A percentile compares a stretch with the other conserved stretches of the same genome.
These are phyloP conservation scores for Rhizopogon vulgaris DNA, from an alignment of 768 basidiomycete species.

Conservation along the genomic window DNA sequence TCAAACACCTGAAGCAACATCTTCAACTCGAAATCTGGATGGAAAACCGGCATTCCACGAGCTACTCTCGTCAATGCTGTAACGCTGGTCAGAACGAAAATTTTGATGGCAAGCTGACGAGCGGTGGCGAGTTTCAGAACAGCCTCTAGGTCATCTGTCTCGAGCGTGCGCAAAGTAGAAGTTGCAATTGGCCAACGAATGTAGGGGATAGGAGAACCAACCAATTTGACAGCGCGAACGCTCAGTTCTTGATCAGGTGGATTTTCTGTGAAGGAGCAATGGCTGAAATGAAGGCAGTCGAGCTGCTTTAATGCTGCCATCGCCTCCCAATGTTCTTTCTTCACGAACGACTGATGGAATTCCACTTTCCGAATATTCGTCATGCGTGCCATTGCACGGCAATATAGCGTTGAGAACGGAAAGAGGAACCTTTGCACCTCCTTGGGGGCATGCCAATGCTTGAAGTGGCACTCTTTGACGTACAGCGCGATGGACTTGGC, in stretches of 20 bases:
- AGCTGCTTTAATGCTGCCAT: slow-evolving; percentile 11
- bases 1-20: not conserved
- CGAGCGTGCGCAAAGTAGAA: not conserved
- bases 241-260: not conserved
- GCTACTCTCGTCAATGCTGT: no score
- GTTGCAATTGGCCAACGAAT: not conserved
- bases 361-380: slow-evolving; percentile 9
- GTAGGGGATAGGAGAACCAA: no score
- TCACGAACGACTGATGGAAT: slow-evolving; percentile 8
- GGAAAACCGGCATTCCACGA: no score
- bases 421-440: not conserved
- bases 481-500: slow-evolving; percentile 23
- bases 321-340: slow-evolving; percentile 9
- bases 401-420: not conserved
- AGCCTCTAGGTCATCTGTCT: not conserved
- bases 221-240: not conserved
- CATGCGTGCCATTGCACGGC: slow-evolving; percentile 11
- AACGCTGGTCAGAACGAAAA: no score
- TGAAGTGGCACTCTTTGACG: slow-evolving; percentile 21
- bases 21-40: not conserved
- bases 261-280: not conserved
- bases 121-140: not conserved
- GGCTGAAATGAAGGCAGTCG: slow-evolving; percentile 10
- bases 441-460: not conserved
- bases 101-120: not conserved